Conservation (phyloP, 2,329 filamentous ascomycete species). For the Fusarium liriodendri region DNA sequence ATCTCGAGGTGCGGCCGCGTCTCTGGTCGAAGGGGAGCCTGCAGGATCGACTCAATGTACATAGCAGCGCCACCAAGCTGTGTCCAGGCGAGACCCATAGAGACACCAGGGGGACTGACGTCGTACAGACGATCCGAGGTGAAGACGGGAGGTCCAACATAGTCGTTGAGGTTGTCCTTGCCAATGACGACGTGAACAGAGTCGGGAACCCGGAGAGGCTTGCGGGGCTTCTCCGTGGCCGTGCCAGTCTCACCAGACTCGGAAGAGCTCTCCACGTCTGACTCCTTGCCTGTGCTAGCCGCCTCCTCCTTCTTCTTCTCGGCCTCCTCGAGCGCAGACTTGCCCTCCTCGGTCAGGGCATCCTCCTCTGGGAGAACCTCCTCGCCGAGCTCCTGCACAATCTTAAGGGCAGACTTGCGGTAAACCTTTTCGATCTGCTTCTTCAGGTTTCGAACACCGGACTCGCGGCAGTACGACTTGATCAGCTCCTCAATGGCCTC, state of each 20-base stretch:
- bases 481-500: conserved; percentile 96
- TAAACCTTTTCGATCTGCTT: conserved; percentile 99
- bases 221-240: conserved; percentile 74
- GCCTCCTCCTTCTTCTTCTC: conserved; percentile 75
- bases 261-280: conserved; percentile 40
- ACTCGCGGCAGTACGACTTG: conserved; percentile 98
- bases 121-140: conserved; percentile 97
- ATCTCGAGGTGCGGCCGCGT: conserved; percentile 86
- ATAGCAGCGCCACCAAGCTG: conserved; percentile 95
- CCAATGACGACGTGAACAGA: conserved; percentile 86
- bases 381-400: conserved; percentile 93
- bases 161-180: conserved; percentile 94
- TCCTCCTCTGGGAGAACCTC: conserved; percentile 83
- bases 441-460: conserved; percentile 96
- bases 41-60: conserved; percentile 96
- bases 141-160: conserved; percentile 95
- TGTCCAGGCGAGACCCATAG: conserved; percentile 98
- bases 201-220: conserved; percentile 85
- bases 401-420: conserved; percentile 95
- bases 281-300: conserved; percentile 52
- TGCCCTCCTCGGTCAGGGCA: conserved; percentile 87
- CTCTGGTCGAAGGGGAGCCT: conserved; percentile 78
- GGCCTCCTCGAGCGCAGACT: conserved; percentile 77
- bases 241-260: conserved; percentile 50
- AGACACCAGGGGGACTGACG: conserved; percentile 89